Percentiles rank a stretch among this genome's conserved stretches.
These are phyloP conservation scores for Mimosa pudica DNA, from an alignment of 306 rosid genomes.

Conservation along the genomic window DNA sequence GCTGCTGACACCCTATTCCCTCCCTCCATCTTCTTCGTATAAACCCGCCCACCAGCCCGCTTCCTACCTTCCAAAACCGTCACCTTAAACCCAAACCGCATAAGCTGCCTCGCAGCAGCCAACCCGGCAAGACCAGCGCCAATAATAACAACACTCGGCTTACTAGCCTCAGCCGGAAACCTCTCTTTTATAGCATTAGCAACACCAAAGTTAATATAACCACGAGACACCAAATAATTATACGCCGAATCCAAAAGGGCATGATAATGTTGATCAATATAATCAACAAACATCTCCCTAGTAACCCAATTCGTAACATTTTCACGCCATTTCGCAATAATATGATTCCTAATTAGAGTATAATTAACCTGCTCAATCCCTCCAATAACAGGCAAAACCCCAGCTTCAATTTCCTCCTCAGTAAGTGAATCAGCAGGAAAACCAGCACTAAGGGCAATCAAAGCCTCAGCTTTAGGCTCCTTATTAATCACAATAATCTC, in stretches of 20 bases:
- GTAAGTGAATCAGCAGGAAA: conserved; percentile 90
- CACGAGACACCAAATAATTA: conserved; percentile 71
- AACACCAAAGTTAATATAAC: conserved; percentile 85
- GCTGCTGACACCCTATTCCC: conserved; percentile 83
- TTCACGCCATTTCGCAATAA: conserved; percentile 95
- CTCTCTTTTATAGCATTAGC: conserved; percentile 66
- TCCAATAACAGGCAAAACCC: conserved; percentile 70
- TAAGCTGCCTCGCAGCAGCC: conserved; percentile 87
- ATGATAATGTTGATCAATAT: conserved; percentile 67
- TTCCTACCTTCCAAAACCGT: conserved; percentile 86
- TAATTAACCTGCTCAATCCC: conserved; percentile 96
- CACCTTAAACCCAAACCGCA: conserved; percentile 89
- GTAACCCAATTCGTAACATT: conserved; percentile 76
- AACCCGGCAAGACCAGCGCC: conserved; percentile 93
- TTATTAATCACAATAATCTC: conserved; percentile 87
- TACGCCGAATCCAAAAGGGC: conserved; percentile 72
- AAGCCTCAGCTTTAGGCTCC: conserved; percentile 85
- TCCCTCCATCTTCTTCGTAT: conserved; percentile 94
- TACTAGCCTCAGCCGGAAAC: conserved; percentile 57
- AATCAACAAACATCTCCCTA: conserved; percentile 65
- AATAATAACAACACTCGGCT: conserved; percentile 61
- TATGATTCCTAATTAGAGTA: conserved; percentile 84
- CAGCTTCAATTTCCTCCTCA: conserved; percentile 85
- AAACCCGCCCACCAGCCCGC: conserved; percentile 85
- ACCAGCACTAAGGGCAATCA: conserved; percentile 78